phyloP scores from a whole-genome alignment of 495 filamentous ascomycete genomes.

The Aspergillus conjunctus region DNA sequence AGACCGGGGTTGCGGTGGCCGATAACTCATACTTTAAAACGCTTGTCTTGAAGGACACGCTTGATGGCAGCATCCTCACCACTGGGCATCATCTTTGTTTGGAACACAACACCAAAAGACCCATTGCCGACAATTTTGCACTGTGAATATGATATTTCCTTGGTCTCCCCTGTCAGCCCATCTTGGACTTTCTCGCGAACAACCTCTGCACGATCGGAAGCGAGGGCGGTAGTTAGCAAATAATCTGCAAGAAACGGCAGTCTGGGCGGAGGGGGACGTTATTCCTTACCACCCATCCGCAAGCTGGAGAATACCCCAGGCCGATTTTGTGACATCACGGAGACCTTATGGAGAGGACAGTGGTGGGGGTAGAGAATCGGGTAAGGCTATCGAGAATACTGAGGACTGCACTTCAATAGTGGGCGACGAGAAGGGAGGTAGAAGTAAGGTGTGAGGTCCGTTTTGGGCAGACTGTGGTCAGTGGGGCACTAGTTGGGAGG shows the following conservation, averaged over 20 bases:
- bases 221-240: conserved; percentile 11
- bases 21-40: conserved; percentile 78
- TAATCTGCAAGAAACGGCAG: conserved; percentile 7
- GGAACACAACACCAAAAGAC: conserved; percentile 98
- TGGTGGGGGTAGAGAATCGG: conserved; percentile 24
- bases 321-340: conserved; percentile 72
- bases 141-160: conserved; percentile 96
- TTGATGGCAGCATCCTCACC: conserved; percentile 99
- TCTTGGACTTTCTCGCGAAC: conserved; percentile 99
- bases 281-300: conserved; percentile 77
- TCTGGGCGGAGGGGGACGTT: conserved; percentile 13
- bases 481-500: conserved; percentile 35
- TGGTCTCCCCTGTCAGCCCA: conserved; percentile 92
- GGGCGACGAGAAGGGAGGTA: conserved; percentile 41
- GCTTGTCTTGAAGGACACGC: conserved; percentile 96
- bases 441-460: conserved; percentile 49
- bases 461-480: conserved; percentile 48
- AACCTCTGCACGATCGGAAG: conserved; percentile 65
- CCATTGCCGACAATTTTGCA: conserved; percentile 99
- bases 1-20: background rate
- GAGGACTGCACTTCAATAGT: conserved; percentile 52
- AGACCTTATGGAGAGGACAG: conserved; percentile 26
- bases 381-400: conserved; percentile 41
- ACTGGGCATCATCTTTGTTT: conserved; percentile 95
- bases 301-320: conserved; percentile 74